Evolutionary conservation across 441 rosid species (phyloP), one percentile per base, ranked within the genome.

Genomic region (Erysimum cheiri): DNA sequence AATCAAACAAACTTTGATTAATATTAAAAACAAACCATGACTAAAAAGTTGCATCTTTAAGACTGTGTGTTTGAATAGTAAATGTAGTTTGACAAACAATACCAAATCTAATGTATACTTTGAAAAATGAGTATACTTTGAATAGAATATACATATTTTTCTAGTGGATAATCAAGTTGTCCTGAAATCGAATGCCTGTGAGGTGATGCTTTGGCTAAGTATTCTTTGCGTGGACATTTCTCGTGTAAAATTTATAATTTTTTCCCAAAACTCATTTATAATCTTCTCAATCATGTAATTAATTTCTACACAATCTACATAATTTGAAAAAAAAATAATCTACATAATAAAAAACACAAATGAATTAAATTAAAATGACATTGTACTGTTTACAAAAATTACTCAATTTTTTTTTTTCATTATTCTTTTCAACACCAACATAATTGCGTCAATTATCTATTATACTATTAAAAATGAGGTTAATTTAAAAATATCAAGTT

Each of bases 401-500:
- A 40, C 7, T 40, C 17, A 5, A n/a, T n/a, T 41, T 13, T n/a
- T 4, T 41, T 6, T n/a, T 41, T n/a, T 41, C 3, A 41, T 12
- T 5, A 43, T 15, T 44, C 24, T 44, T 44, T 14, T 44, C 49
- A 46, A 46, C 26, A 1, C 2, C 13, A 13, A 31, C 24, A 32
- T 54, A 31, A 54, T 8, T 54, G 37, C 11, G 3, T 53, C 12
- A 29, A 53, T 53, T 15, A 13, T 6, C 3, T 2, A 24, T 11
- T 54, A 67, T 28, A 60, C 2, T 15, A n/a, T 17, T 31, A 14
- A 69, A 43, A 69, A 15, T 59, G 59, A 69, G 40, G 67, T 60
- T 61, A 35, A 41, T 4, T 6, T 2, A 28, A 4, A 35, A 28
- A 26, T 3, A 64, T 46, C 57, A 33, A 71, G 8, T 55, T 44